phyloP scores from a whole-genome alignment of 495 filamentous ascomycete genomes.

The Tuber borchii region DNA sequence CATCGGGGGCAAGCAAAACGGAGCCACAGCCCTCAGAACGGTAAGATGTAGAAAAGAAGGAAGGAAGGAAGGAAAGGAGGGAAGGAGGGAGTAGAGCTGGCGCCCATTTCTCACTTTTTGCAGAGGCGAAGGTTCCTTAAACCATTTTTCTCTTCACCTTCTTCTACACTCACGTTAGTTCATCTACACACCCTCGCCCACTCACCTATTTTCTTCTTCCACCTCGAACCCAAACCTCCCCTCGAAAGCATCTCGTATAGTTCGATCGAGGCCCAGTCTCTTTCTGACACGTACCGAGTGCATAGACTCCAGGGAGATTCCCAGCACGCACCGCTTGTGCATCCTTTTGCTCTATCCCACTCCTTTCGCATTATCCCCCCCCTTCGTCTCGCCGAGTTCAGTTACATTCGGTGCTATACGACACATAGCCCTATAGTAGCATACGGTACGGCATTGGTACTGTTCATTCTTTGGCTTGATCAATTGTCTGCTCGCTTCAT shows the following conservation, averaged over 20 bases:
- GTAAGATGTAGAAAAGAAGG: background rate
- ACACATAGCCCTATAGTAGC: background rate
- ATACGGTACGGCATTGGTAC: background rate
- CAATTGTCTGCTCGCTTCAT: background rate
- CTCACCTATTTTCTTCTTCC: background rate
- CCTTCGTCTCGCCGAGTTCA: background rate
- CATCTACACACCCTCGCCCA: background rate
- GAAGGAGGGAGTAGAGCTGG: background rate
- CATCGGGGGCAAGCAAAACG: background rate
- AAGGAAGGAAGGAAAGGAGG: background rate
- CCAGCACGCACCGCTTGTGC: slow-evolving; percentile 2
- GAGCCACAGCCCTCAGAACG: background rate
- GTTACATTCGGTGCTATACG: background rate
- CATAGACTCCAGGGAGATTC: slow-evolving; percentile 11
- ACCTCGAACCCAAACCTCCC: slow-evolving; percentile 1
- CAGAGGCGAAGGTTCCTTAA: background rate
- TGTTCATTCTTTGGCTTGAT: background rate
- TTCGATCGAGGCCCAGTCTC: slow-evolving; percentile 24
- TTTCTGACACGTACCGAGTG: slow-evolving; percentile 28
- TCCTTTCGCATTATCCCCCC: background rate
- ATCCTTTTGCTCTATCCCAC: background rate
- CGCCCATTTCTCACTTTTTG: background rate
- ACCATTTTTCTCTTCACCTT: background rate
- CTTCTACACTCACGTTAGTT: background rate
- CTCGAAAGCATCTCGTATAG: background rate